Percentiles rank a stretch among this genome's conserved stretches.
Conservation (phyloP, 2,329 filamentous ascomycete species). For the Alternaria sp. region DNA sequence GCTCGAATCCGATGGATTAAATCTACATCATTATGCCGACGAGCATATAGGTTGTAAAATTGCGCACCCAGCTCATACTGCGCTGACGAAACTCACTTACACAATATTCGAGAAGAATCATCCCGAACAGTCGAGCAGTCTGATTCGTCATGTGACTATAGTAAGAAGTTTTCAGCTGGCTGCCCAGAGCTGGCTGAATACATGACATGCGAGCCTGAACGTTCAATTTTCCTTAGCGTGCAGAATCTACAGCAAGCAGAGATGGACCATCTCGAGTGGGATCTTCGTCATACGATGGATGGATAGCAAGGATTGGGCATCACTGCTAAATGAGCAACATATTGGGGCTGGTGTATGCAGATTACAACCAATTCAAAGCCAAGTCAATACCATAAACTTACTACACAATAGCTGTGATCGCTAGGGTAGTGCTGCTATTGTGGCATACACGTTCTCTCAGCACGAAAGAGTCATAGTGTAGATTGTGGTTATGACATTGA, state of each 20-base stretch:
- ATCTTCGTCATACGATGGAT: not conserved
- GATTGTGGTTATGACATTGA: not conserved
- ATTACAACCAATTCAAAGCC: not conserved
- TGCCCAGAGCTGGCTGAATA: not conserved
- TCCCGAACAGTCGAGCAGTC: not conserved
- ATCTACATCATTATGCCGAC: not conserved
- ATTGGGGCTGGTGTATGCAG: not conserved
- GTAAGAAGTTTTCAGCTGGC: not conserved
- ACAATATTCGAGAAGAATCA: not conserved
- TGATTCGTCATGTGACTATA: too few relatives aligned
- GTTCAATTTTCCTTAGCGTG: not conserved
- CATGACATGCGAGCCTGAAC: too few relatives aligned
- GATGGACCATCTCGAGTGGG: not conserved
- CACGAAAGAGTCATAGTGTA: not conserved
- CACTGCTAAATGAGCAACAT: not conserved
- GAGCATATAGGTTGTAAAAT: not conserved
- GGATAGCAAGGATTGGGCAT: not conserved
- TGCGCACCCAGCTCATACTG: too few relatives aligned
- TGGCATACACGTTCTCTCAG: not conserved
- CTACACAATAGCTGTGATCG: not conserved
- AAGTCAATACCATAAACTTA: not conserved
- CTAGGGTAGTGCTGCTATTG: not conserved
- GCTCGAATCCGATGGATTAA: not conserved
- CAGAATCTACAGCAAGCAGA: not conserved
- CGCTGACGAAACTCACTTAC: too few relatives aligned